Evolutionary conservation across 1,284 basidiomycete species (phyloP), one percentile per base, ranked within the genome.

Genomic region (Lentinula novae-zelandiae): DNA sequence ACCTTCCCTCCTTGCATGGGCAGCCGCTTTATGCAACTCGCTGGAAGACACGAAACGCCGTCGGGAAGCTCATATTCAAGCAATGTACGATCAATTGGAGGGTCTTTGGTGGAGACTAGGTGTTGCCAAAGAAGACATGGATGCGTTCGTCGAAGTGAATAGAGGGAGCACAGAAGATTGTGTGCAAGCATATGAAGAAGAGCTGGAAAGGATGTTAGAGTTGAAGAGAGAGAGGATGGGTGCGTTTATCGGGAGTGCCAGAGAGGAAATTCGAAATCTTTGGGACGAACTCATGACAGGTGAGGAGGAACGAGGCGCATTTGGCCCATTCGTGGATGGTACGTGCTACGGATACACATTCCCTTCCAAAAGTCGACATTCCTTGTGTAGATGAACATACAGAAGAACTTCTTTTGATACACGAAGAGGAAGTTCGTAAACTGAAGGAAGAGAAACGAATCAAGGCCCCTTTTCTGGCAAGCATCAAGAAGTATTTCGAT

Each of bases 221-320:
- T 75, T 98, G 58, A 96, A 96, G 76, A 80, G 90, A 57, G 89
- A 95, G 67, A 86, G 91, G 60, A 92, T 99, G 86, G 86, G 87
- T 52, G 81, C 85, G 12, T 98, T 98, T 73, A 86, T 99, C 52
- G 79, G 79, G 58, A 90, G 88, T 69, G 93, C 94, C 2, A 78
- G 96, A 53, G 82, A 83, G 53, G 92, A 96, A 73, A 95, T 99
- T 59, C 79, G 79, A 57, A 80, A 77, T 48, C 77, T 98, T 1
- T 97, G 95, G 92, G 89, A 95, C 63, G 87, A 90, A 55, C 78
- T 98, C 39, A 91, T 96, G 85, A 78, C 93, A 52, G 87, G 92
- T 38, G 88, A 92, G 27, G 87, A 90, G 5, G 93, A 97, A 72
- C 82, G 89, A 39, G 83, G 82, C n/a, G 86, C 88, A 44, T 95